Percentiles rank a stretch among this genome's conserved stretches.
Evolutionary conservation across 106 monocot genomes (phyloP).

Genomic region (Dioscorea dumetorum): DNA sequence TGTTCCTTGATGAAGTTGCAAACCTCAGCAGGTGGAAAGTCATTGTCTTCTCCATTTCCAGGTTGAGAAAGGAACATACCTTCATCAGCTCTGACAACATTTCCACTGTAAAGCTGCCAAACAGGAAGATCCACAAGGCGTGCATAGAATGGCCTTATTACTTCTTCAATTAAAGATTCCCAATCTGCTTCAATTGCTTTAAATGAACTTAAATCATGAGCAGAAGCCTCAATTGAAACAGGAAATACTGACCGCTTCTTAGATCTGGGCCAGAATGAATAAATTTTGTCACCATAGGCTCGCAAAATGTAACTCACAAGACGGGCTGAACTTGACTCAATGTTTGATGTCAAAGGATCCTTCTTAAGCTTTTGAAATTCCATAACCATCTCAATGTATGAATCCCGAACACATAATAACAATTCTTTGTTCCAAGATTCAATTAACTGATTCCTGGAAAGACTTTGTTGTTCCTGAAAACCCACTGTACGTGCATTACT

Average conservation of each 20-base stretch:
- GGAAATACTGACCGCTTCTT: slow-evolving; percentile 14
- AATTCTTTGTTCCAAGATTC: slow-evolving; percentile 96
- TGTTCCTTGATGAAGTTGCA: slow-evolving; percentile 94
- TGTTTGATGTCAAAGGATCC: slow-evolving; percentile 41
- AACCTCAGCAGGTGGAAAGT: slow-evolving; percentile 65
- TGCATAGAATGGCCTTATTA: slow-evolving; percentile 84
- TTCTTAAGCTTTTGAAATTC: slow-evolving; percentile 84
- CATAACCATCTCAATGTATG: slow-evolving; percentile 82
- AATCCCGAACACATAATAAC: slow-evolving; percentile 78
- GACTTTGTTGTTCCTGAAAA: slow-evolving; percentile 12
- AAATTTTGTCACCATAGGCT: slow-evolving; percentile 73
- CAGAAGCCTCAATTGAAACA: slow-evolving; percentile 6
- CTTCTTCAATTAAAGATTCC: slow-evolving; percentile 79
- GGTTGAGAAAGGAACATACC: slow-evolving; percentile 92
- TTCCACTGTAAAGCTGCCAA: slow-evolving; percentile 87
- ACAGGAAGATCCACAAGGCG: slow-evolving; percentile 95
- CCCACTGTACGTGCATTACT: slow-evolving; percentile 15
- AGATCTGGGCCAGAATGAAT: slow-evolving; percentile 93
- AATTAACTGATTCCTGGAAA: slow-evolving; percentile 29
- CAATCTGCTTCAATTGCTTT: slow-evolving; percentile 55
- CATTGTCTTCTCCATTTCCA: slow-evolving; percentile 22
- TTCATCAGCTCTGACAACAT: slow-evolving; percentile 88
- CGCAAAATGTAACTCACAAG: slow-evolving; percentile 58
- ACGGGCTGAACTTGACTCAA: slow-evolving; percentile 46
- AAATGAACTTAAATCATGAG: slow-evolving; percentile 6